Percentiles rank a stretch among this genome's conserved stretches.
Evolutionary conservation across 148 eudicot genomes (phyloP).

Genomic region (Camellia granthamiana): DNA sequence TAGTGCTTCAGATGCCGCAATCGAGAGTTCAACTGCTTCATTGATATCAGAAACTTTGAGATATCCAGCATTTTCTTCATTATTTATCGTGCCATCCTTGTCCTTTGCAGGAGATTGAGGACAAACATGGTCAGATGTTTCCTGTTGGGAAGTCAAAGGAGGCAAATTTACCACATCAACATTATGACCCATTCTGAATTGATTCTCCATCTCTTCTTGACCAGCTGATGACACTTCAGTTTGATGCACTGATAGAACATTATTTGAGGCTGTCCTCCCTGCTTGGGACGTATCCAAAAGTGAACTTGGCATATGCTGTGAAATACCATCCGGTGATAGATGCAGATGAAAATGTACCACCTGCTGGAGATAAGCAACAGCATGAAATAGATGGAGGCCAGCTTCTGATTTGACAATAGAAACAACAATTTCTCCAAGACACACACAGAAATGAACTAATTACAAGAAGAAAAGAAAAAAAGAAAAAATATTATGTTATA

Average conservation of each 20-base stretch:
- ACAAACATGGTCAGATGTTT: conserved; percentile 11
- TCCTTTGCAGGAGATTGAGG: conserved; percentile 16
- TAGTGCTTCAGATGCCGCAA: conserved; percentile 87
- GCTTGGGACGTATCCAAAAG: conserved; percentile 28
- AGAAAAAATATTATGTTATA: background rate
- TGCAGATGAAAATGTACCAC: conserved; percentile 52
- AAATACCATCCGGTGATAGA: conserved; percentile 45
- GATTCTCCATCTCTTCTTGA: conserved; percentile 15
- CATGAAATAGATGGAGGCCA: background rate
- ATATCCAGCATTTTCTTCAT: conserved; percentile 25
- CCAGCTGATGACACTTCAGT: conserved; percentile 16
- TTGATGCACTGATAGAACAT: conserved; percentile 19
- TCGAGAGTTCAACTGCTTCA: conserved; percentile 74
- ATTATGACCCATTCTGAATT: conserved; percentile 21
- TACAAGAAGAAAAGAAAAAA: background rate
- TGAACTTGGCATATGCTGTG: conserved; percentile 29
- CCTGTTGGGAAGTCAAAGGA: conserved; percentile 28
- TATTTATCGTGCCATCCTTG: conserved; percentile 20
- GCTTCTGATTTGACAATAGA: background rate
- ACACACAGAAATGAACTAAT: too few relatives aligned
- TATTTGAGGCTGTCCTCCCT: conserved; percentile 19
- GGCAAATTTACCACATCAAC: conserved; percentile 14
- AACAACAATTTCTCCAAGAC: background rate
- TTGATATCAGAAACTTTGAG: conserved; percentile 31
- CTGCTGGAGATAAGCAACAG: conserved; percentile 33